A percentile compares a stretch with the other conserved stretches of the same genome.
These are phyloP conservation scores for Prunus padus DNA, from an alignment of 306 rosid species.

Conservation along the genomic window DNA sequence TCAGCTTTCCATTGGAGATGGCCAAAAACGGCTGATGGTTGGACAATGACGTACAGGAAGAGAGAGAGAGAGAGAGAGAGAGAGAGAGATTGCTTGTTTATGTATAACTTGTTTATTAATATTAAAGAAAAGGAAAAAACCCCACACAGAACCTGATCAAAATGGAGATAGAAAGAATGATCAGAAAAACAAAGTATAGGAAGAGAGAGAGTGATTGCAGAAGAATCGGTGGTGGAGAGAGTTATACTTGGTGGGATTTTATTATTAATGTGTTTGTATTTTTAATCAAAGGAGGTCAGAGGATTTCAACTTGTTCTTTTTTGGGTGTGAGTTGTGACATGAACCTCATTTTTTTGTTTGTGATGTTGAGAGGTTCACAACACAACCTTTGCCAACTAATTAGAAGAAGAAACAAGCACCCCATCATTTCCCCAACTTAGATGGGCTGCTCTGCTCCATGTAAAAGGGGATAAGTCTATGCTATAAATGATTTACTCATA, in stretches of 20 bases:
- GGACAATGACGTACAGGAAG: too few relatives aligned
- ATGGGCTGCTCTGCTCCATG: conserved; percentile 16
- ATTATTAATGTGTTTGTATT: too few relatives aligned
- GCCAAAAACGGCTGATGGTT: conserved; percentile 94
- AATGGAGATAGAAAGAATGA: neutral
- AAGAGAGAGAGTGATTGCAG: neutral
- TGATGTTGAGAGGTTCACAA: conserved; percentile 23
- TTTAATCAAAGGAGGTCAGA: conserved; percentile 2
- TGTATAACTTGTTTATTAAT: neutral
- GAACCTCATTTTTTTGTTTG: conserved; percentile 9
- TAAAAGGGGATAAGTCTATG: neutral
- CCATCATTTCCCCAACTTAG: conserved; percentile 21
- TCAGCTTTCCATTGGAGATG: conserved; percentile 94
- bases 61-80: too few relatives aligned
- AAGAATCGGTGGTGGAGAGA: neutral
- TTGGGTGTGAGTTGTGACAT: conserved; percentile 12
- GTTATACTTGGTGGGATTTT: conserved; percentile 5
- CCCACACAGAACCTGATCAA: conserved; percentile 7
- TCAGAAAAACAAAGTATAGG: neutral
- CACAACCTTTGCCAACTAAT: conserved; percentile 34
- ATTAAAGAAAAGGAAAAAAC: neutral
- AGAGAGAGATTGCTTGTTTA: too few relatives aligned
- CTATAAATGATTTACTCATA: neutral
- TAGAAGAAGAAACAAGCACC: conserved; percentile 24
- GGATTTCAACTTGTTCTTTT: neutral